Base-by-base conservation (phyloP, 768 basidiomycete genomes). In the Guyanaporus albipodus region DNA sequence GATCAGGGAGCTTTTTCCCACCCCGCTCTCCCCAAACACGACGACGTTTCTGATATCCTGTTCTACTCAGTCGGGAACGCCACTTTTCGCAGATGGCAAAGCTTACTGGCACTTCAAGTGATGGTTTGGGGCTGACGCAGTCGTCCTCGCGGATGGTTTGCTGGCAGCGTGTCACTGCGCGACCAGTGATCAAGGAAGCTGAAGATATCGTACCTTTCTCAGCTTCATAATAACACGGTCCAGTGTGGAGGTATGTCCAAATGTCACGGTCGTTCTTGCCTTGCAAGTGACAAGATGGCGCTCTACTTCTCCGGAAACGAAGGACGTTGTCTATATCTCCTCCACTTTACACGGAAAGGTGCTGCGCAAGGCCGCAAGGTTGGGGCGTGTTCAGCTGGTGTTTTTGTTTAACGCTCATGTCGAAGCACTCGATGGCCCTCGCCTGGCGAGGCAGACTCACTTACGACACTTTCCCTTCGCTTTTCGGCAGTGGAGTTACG, bases 1-100 rank as follows among this genome's bases (percentile, higher is more conserved):
- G 47, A 76, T 58, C n/a, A 75, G 49, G 11, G 71, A 72, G 48
- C 74, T 76, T 50, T 76, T 75, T 15, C 70, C 68, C 41, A 65
- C 48, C 14, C 74, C 73, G 2, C 64, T 62, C 42, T 74, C 72
- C 15, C 74, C 73, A 43, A 75, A 75, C 26, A 75, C 21, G 15
- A 75, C 48, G 24, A 75, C 36, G 32, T 74, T 75, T 26, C 50
- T 62, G 23, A 14, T 24, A 9, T 49, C 49, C 63, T 62, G 38
- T 12, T 33, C 8, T 17, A 38, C 14, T 47, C 31, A 28, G 50
- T 44, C 27, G 8, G 38, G 27, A 17, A 33, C n/a, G 34, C 31
- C 27, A 32, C 24, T 5, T 15, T 35, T 6, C 9, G 6, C 14
- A 19, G 18, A 48, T 9, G n/a, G 18, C 9, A 27, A 36, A 37